These are phyloP conservation scores for Apiospora pterosperma DNA, from an alignment of 2,329 filamentous ascomycete genomes.

Conservation along the genomic window DNA sequence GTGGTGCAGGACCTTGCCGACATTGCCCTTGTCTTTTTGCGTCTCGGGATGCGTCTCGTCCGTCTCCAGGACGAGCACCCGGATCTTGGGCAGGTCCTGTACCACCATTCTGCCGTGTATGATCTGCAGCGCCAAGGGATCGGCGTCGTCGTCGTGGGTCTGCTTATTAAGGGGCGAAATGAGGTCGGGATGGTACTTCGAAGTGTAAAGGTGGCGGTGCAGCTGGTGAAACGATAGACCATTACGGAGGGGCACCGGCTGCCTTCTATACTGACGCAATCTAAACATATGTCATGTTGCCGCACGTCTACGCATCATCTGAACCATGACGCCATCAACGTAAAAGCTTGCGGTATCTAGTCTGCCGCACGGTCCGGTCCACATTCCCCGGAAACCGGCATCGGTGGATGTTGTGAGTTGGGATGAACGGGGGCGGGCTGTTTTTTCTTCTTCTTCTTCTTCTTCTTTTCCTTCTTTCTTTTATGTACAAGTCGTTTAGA, in stretches of 20 bases:
- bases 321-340: background rate
- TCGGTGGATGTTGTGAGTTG: background rate
- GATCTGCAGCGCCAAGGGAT: background rate
- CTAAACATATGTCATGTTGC: background rate
- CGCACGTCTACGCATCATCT: background rate
- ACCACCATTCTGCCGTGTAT: background rate
- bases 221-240: background rate
- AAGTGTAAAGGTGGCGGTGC: background rate
- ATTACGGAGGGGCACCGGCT: background rate
- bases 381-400: conserved; percentile 1
- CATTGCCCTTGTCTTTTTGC: conserved; percentile 44
- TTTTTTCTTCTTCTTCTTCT: background rate
- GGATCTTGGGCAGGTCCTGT: conserved; percentile 13
- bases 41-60: conserved; percentile 53
- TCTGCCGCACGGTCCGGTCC: background rate
- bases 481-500: background rate
- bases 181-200: background rate
- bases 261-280: background rate
- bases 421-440: background rate
- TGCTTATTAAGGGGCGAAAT: background rate
- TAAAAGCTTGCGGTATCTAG: background rate
- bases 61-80: conserved; percentile 54
- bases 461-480: no score
- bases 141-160: background rate
- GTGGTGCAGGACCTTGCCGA: conserved; percentile 49